phyloP scores from a whole-genome alignment of 1,139 yeast genomes.

The Dujonia santamariae region DNA sequence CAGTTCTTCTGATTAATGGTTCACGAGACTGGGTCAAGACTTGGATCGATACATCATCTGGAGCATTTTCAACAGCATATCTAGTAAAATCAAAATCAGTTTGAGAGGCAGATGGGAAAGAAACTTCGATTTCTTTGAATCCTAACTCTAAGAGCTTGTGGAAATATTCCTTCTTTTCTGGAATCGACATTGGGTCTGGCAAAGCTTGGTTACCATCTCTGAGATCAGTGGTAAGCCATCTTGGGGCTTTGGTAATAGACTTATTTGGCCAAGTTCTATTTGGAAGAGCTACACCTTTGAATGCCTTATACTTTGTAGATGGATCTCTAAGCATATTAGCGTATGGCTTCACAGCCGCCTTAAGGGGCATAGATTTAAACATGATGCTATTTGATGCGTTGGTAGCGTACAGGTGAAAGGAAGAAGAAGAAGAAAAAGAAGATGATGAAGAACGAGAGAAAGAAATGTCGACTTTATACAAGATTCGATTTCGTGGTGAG shows the following conservation, averaged over 20 bases:
- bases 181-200: conserved; percentile 49
- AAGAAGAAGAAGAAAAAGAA: neutral
- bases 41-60: conserved; percentile 45
- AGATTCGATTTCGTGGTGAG: no score
- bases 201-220: conserved; percentile 50
- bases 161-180: conserved; percentile 44
- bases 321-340: conserved; percentile 41
- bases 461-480: no score
- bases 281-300: conserved; percentile 35
- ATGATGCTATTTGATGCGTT: no score
- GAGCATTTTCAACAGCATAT: conserved; percentile 46
- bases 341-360: conserved; percentile 12
- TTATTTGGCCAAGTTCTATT: conserved; percentile 45
- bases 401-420: neutral
- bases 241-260: conserved; percentile 38
- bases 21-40: conserved; percentile 48
- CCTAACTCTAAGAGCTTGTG: conserved; percentile 45
- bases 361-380: conserved; percentile 8
- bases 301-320: conserved; percentile 36
- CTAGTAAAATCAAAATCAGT: conserved; percentile 49
- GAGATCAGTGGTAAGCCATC: conserved; percentile 50
- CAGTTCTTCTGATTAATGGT: conserved; percentile 42
- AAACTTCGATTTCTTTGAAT: conserved; percentile 48
- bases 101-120: conserved; percentile 49
- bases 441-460: no score